A percentile compares a stretch with the other conserved stretches of the same genome.
Evolutionary conservation across 352 stramenopile species (phyloP).

Genomic region (Pseudoperonospora humuli): DNA sequence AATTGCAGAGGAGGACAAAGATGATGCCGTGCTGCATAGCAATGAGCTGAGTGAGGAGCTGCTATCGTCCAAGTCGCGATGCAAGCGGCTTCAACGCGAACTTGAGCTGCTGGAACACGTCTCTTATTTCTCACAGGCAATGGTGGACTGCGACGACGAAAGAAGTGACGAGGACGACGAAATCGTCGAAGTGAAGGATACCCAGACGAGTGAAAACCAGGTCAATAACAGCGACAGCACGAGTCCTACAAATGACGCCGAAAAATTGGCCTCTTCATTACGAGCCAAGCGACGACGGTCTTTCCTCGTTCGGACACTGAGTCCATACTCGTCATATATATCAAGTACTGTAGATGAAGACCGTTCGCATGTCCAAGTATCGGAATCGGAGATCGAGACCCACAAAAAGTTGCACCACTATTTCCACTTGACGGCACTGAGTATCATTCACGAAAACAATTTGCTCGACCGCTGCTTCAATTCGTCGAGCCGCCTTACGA

Average conservation of each 20-base stretch:
- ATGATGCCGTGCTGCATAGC: conserved; percentile 32
- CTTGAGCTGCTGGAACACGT: conserved; percentile 69
- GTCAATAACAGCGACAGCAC: not conserved
- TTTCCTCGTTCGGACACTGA: conserved; percentile 15
- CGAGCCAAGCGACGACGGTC: conserved; percentile 18
- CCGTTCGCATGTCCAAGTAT: conserved; percentile 29
- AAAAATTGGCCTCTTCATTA: conserved; percentile 8
- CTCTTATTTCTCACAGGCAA: conserved; percentile 59
- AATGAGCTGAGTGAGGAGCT: conserved; percentile 49
- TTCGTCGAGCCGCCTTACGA: conserved; percentile 75
- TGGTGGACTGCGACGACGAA: conserved; percentile 58
- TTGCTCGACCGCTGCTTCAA: conserved; percentile 71
- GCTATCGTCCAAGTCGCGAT: conserved; percentile 56
- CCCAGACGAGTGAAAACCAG: conserved; percentile 3
- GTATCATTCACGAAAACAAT: conserved; percentile 83
- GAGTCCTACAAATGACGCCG: not conserved
- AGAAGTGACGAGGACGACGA: conserved; percentile 65
- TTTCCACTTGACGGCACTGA: conserved; percentile 79
- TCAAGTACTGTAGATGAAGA: conserved; percentile 25
- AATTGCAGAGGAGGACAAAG: conserved; percentile 30
- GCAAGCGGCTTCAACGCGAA: conserved; percentile 62
- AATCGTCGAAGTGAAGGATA: conserved; percentile 21
- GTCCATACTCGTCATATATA: conserved; percentile 32
- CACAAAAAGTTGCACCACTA: conserved; percentile 84
- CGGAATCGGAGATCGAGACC: conserved; percentile 53